Evolutionary conservation across 495 filamentous ascomycete species (phyloP), one percentile per base, ranked within the genome.

Genomic region (Astrothelium macrocarpum): DNA sequence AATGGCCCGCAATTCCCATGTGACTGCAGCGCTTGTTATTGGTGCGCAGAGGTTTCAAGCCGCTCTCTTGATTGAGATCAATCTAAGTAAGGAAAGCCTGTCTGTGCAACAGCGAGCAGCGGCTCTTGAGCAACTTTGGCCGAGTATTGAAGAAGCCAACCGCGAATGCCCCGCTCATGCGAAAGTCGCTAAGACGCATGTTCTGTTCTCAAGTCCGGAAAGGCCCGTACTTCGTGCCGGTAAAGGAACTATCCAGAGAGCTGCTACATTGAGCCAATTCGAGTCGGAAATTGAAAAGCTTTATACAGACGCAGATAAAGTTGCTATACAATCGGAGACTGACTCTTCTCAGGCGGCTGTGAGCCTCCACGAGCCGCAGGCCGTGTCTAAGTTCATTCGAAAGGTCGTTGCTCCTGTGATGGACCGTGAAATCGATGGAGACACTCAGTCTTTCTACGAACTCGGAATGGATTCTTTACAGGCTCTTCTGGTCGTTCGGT

Each of bases 1-100:
- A 2, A 3, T 3, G 12, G 20, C 45, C 7, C 45, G 20, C 18
- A 14, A 49, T 4, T 4, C 45, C 20, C 34, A 39, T 5, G 70
- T 87, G 26, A 71, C 69, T 18, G 75, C 78, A 0, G 82, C 77
- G 0, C 25, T 84, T 0, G 74, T 87, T 1, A 74, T 82, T 1
- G 84, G 84, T 3, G 65, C 74, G n/a, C 68, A 75, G 32, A 70
- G 75, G 34, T 85, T 84, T 66, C 78, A 84, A 64, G 73, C 83
- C 1, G 74, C 74, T 1, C 70, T 85, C 29, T 62, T 87, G 14
- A 39, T 87, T 14, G 84, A 87, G 64, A 79, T 76, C 0, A 53
- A 53, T n/a, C n/a, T 32, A 3, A 9, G 32, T 7, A 32, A 28
- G 31, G 25, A 49, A 14, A 45, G 18, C 11, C 32, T n/a, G 3